Base-by-base conservation (phyloP, 768 basidiomycete genomes). In the Amanita pseudoporphyria region DNA sequence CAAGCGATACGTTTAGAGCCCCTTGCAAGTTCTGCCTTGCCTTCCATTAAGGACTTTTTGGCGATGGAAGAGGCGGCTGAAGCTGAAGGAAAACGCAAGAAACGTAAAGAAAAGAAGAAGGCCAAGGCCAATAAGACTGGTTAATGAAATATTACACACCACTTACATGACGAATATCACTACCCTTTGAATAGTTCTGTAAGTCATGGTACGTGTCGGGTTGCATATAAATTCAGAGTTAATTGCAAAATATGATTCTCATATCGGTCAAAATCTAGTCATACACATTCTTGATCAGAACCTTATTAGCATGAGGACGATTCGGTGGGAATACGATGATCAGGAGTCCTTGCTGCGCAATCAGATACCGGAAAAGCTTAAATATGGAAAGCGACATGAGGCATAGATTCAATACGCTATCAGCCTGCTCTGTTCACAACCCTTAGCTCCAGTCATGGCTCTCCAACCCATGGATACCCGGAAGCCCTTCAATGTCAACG, bases 11-110 rank as follows among this genome's bases (percentile, higher is more conserved):
- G 82, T 33, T 77, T 96, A 9, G 76, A 72, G 24, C 87, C 89
- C 5, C 77, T 97, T 13, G 71, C 75, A 45, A 84, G 87, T n/a
- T 90, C 89, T 19, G 76, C 79, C 6, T 58, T 94, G 14, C 87
- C 89, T 30, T 91, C 88, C 13, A 87, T 95, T 62, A 78, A 78
- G 45, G 86, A 89, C 24, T 73, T 96, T 52, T 67, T 97, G 33
- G 84, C 82, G 5, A 78, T 86, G 71, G 87, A 92, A 54, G 71
- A 78, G 33, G 83, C 78, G 13, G 78, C 74, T 5, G 78, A 76
- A 54, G 75, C 76, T 51, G 71, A 72, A 12, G 77, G 82, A 49
- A 88, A 89, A 61, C 72, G 82, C 54, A 77, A 72, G 54, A 81
- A 84, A 54, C 73, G 78, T 49, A 92, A 89, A 62, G 85, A 88